phyloP scores from a whole-genome alignment of 352 stramenopile genomes.

The Phytophthora constricta region DNA sequence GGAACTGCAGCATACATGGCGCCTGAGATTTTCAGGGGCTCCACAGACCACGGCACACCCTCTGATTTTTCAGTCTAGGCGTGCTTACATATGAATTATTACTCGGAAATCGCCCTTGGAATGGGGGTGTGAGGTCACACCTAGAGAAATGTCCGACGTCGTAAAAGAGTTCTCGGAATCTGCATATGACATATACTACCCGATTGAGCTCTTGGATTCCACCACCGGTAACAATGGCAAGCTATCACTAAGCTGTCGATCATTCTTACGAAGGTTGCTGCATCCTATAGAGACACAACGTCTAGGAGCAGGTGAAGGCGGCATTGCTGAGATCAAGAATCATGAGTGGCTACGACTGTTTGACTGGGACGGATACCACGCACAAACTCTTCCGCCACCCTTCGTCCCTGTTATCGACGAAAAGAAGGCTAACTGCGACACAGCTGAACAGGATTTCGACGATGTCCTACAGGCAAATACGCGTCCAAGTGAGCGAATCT shows the following conservation, averaged over 20 bases:
- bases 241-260: constrained; percentile 39
- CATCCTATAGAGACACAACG: constrained; percentile 54
- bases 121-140: constrained; percentile 31
- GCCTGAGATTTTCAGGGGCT: constrained; percentile 65
- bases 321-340: constrained; percentile 50
- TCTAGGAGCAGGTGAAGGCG: constrained; percentile 37
- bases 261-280: constrained; percentile 57
- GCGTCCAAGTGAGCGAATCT: constrained; percentile 33
- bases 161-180: constrained; percentile 36
- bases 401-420: constrained; percentile 65
- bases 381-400: constrained; percentile 40
- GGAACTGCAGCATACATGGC: constrained; percentile 78
- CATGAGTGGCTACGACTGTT: constrained; percentile 67
- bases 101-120: constrained; percentile 55
- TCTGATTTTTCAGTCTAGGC: constrained; percentile 75
- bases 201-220: constrained; percentile 48
- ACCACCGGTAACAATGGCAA: constrained; percentile 22
- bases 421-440: constrained; percentile 71
- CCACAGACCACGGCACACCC: constrained; percentile 58
- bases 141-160: constrained; percentile 44
- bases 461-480: constrained; percentile 63
- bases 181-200: constrained; percentile 54
- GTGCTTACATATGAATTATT: constrained; percentile 66
- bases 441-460: constrained; percentile 66
- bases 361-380: constrained; percentile 57